Conservation (phyloP, 441 rosid genomes). For the Aleurites moluccanus region DNA sequence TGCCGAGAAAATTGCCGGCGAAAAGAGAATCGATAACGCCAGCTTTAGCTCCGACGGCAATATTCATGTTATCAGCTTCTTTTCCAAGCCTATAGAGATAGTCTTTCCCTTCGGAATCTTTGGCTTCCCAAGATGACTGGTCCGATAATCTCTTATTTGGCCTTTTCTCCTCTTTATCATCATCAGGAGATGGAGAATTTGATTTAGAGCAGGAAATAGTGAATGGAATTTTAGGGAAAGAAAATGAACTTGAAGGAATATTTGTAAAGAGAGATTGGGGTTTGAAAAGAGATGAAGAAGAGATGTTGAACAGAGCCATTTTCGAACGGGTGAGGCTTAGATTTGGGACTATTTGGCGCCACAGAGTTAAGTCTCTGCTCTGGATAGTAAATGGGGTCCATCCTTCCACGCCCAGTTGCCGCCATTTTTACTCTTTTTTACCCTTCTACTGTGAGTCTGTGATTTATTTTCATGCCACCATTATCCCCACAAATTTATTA, state of each 20-base stretch:
- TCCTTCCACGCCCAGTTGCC: neutral
- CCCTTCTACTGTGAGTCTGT: no score
- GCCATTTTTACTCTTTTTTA: no score
- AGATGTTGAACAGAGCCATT: slow-evolving; percentile 33
- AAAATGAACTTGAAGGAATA: neutral
- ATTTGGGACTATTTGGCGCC: slow-evolving; percentile 14
- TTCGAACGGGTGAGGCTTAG: slow-evolving; percentile 13
- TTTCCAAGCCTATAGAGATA: slow-evolving; percentile 80
- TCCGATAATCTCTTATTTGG: slow-evolving; percentile 50
- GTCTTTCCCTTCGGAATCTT: slow-evolving; percentile 78
- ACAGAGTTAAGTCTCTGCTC: neutral
- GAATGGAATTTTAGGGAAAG: slow-evolving; percentile 25
- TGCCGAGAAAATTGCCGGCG: slow-evolving; percentile 78
- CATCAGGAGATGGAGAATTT: neutral
- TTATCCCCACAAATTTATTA: no score
- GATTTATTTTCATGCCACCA: no score
- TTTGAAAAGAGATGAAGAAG: slow-evolving; percentile 27
- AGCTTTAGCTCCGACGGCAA: slow-evolving; percentile 80
- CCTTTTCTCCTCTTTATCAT: slow-evolving; percentile 18
- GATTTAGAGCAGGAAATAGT: slow-evolving; percentile 43
- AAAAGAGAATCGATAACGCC: slow-evolving; percentile 83
- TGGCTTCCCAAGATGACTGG: slow-evolving; percentile 91
- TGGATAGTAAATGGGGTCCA: neutral
- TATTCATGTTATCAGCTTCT: slow-evolving; percentile 83
- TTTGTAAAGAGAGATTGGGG: slow-evolving; percentile 13